Evolutionary conservation across 2,329 filamentous ascomycete genomes (phyloP).

Genomic region (Penicillium hesseltinei): DNA sequence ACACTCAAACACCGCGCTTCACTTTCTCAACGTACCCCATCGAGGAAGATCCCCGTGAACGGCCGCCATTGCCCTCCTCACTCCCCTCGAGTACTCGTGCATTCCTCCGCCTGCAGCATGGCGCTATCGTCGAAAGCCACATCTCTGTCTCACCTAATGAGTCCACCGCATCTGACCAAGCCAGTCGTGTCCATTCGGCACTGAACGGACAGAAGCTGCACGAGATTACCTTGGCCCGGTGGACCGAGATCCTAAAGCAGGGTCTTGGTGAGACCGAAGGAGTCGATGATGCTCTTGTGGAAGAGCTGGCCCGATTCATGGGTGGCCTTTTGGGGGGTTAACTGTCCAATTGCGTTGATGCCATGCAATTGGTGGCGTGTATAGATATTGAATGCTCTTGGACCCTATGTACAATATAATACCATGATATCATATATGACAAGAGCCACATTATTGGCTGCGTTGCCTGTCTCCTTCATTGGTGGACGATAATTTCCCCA

Average conservation of each 20-base stretch:
- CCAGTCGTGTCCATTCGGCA: constrained; percentile 29
- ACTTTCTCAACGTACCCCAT: constrained; percentile 63
- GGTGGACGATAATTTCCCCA: constrained; percentile 9
- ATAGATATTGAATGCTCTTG: constrained; percentile 1
- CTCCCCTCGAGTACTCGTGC: constrained; percentile 48
- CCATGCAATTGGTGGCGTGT: background rate
- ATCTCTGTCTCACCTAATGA: constrained; percentile 40
- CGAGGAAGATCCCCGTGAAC: constrained; percentile 57
- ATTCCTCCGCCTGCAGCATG: constrained; percentile 43
- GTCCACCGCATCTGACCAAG: constrained; percentile 34
- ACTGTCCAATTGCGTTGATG: background rate
- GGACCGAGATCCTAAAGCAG: constrained; percentile 26
- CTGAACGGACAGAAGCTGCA: constrained; percentile 48
- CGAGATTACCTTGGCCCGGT: constrained; percentile 42
- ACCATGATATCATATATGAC: background rate
- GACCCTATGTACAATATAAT: constrained; percentile 4
- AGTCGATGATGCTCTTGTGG: constrained; percentile 14
- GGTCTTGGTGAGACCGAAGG: constrained; percentile 16
- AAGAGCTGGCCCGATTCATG: constrained; percentile 29
- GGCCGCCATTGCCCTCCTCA: constrained; percentile 51
- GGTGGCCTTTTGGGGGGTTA: constrained; percentile 27
- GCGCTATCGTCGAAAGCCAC: constrained; percentile 40
- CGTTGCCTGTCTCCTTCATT: background rate
- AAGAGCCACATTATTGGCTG: background rate
- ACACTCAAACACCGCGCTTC: constrained; percentile 82